Percentiles rank a stretch among this genome's conserved stretches.
phyloP scores from a whole-genome alignment of 306 rosid genomes.

The Casuarina cunninghamiana region DNA sequence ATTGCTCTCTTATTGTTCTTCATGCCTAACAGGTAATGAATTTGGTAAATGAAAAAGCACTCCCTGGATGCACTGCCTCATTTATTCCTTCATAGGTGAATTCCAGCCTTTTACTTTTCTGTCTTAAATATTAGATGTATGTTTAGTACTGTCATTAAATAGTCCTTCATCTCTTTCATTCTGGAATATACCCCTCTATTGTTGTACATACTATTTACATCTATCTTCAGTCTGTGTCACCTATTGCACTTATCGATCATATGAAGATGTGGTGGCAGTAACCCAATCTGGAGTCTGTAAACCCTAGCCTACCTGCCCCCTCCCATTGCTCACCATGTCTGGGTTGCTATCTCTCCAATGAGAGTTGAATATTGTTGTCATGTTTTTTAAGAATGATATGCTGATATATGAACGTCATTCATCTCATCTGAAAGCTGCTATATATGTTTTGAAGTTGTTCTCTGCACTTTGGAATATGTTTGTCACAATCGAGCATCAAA shows the following conservation, averaged over 20 bases:
- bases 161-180: background rate
- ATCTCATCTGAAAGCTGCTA: background rate
- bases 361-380: background rate
- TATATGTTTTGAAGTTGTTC: background rate
- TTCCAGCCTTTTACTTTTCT: constrained; percentile 13
- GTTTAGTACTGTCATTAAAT: background rate
- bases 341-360: background rate
- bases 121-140: constrained; percentile 1
- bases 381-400: background rate
- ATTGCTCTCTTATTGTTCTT: background rate
- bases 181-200: background rate
- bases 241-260: background rate
- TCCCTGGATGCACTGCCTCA: background rate
- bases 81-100: background rate
- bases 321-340: background rate
- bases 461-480: background rate
- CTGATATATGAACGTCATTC: background rate
- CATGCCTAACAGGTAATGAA: background rate
- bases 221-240: background rate
- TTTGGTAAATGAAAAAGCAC: background rate
- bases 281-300: constrained; percentile 10
- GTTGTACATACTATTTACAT: background rate
- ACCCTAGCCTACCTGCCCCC: constrained; percentile 10
- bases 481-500: background rate
- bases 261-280: background rate